phyloP scores from a whole-genome alignment of 192 early-diverging fungal species.

The Lobosporangium transversale region DNA sequence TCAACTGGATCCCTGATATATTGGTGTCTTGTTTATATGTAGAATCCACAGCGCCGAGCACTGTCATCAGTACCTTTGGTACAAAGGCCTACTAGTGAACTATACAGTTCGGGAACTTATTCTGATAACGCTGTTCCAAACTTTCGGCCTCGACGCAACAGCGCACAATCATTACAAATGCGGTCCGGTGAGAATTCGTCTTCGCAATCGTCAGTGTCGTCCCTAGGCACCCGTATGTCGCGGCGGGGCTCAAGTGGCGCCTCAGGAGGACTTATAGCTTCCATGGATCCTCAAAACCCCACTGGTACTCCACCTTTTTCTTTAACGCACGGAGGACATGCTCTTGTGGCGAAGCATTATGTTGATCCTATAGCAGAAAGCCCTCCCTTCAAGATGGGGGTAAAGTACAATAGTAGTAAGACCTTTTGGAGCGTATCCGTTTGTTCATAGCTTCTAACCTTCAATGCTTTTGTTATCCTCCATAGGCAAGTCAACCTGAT shows the following conservation, averaged over 20 bases:
- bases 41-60: background rate
- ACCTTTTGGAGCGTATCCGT: too few relatives aligned
- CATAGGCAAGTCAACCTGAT: constrained; percentile 49
- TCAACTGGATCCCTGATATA: too few relatives aligned
- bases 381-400: constrained; percentile 39
- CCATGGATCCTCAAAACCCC: constrained; percentile 17
- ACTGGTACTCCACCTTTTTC: constrained; percentile 33
- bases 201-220: constrained; percentile 41
- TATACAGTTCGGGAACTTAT: constrained; percentile 19
- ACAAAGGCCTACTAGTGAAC: constrained; percentile 20
- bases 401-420: too few relatives aligned
- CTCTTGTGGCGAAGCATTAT: constrained; percentile 25
- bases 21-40: too few relatives aligned
- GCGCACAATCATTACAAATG: constrained; percentile 37
- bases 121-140: constrained; percentile 15
- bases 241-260: constrained; percentile 31
- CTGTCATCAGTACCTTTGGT: constrained; percentile 6
- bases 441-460: too few relatives aligned
- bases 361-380: constrained; percentile 42
- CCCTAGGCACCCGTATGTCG: constrained; percentile 36
- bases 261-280: constrained; percentile 9
- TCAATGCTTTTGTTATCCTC: too few relatives aligned
- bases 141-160: constrained; percentile 22
- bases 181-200: constrained; percentile 39
- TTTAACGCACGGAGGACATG: constrained; percentile 25